Percentiles rank a stretch among this genome's conserved stretches.
Conservation (phyloP, 371 early-diverging fungal genomes). For the Batkoa obscura region DNA sequence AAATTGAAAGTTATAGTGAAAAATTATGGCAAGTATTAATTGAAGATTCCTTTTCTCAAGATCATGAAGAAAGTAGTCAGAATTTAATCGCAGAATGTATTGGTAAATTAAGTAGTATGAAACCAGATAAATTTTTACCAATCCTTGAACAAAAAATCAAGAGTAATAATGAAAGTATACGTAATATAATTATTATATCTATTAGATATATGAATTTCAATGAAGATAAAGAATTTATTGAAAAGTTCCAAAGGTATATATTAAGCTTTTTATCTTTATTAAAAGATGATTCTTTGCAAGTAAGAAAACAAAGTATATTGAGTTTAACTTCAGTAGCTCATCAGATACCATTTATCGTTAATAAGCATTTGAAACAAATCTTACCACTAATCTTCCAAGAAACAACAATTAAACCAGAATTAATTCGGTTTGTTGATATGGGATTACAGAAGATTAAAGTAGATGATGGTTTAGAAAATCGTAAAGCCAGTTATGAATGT, state of each 20-base stretch:
- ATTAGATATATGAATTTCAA: conserved; percentile 69
- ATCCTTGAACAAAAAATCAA: conserved; percentile 38
- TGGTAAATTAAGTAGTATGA: conserved; percentile 53
- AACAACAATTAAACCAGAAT: conserved; percentile 21
- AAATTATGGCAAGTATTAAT: conserved; percentile 36
- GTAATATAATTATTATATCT: conserved; percentile 58
- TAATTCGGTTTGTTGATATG: conserved; percentile 81
- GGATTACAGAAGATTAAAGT: conserved; percentile 88
- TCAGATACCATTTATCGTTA: conserved; percentile 64
- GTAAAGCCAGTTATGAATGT: conserved; percentile 87
- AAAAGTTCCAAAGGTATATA: conserved; percentile 41
- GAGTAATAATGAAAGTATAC: conserved; percentile 30
- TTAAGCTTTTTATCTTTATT: conserved; percentile 48
- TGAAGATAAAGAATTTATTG: conserved; percentile 36
- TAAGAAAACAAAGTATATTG: conserved; percentile 39
- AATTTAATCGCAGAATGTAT: conserved; percentile 74
- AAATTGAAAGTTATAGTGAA: conserved; percentile 24
- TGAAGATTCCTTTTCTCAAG: conserved; percentile 40
- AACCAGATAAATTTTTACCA: conserved; percentile 49
- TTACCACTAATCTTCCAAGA: conserved; percentile 22
- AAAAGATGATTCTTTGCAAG: conserved; percentile 52
- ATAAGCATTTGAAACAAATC: conserved; percentile 37
- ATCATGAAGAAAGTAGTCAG: conserved; percentile 52
- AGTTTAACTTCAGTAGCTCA: conserved; percentile 68
- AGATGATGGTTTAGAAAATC: conserved; percentile 82